phyloP scores from a whole-genome alignment of 2,329 filamentous ascomycete genomes.

The Mycosphaerella sp. region DNA sequence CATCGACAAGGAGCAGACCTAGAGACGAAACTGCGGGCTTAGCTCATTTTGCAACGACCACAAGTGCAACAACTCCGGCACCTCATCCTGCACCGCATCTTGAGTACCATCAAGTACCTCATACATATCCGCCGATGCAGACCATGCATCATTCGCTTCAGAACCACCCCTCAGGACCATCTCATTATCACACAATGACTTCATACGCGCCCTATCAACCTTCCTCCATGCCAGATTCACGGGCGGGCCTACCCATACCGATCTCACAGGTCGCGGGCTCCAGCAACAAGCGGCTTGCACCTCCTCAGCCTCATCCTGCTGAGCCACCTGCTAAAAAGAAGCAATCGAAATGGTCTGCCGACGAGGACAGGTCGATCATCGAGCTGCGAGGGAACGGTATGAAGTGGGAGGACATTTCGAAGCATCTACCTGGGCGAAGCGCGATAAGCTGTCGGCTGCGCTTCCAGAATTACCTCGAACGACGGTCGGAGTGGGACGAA shows the following conservation, averaged over 20 bases:
- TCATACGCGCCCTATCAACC: constrained; percentile 29
- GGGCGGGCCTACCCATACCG: constrained; percentile 25
- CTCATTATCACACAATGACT: constrained; percentile 27
- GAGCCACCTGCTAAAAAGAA: constrained; percentile 81
- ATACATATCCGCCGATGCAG: constrained; percentile 28
- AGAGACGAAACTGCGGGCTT: constrained; percentile 22
- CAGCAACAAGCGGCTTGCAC: constrained; percentile 38
- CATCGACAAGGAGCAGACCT: constrained; percentile 26
- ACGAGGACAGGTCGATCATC: constrained; percentile 91
- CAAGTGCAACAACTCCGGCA: constrained; percentile 23
- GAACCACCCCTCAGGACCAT: constrained; percentile 19
- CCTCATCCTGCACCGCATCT: constrained; percentile 20
- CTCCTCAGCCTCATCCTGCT: constrained; percentile 43
- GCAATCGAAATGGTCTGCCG: constrained; percentile 92
- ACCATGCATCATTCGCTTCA: constrained; percentile 25
- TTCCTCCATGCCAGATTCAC: constrained; percentile 26
- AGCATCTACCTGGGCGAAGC: constrained; percentile 80
- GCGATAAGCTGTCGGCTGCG: constrained; percentile 90
- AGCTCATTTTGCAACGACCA: constrained; percentile 21
- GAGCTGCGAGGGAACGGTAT: constrained; percentile 83
- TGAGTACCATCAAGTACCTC: constrained; percentile 18
- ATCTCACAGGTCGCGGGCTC: constrained; percentile 40
- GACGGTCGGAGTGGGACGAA: constrained; percentile 91
- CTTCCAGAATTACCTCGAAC: constrained; percentile 95
- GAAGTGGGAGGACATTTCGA: constrained; percentile 99